These are phyloP conservation scores for Leccinum uliginosum DNA, from an alignment of 768 basidiomycete species.

Conservation along the genomic window DNA sequence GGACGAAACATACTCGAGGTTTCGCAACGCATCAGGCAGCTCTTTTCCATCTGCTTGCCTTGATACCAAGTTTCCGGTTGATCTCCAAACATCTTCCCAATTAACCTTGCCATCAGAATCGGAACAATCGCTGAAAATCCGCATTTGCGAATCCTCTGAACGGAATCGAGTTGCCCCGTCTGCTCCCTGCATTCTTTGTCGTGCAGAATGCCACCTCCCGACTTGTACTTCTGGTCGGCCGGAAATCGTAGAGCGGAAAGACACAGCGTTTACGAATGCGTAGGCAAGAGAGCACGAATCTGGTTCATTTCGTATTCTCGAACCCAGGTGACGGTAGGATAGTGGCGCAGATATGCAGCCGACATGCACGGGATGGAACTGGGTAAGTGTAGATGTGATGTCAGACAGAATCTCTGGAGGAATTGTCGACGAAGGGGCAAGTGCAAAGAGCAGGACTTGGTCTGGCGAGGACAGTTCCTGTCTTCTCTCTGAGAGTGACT, in stretches of 20 bases:
- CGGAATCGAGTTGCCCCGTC: neutral
- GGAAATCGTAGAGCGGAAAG: constrained; percentile 62
- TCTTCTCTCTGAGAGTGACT: constrained; percentile 1
- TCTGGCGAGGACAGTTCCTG: neutral
- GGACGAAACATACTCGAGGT: constrained; percentile 22
- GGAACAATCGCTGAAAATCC: constrained; percentile 1
- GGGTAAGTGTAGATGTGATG: constrained; percentile 37
- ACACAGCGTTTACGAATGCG: constrained; percentile 36
- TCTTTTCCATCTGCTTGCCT: constrained; percentile 1
- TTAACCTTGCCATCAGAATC: constrained; percentile 23
- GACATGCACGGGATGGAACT: constrained; percentile 39
- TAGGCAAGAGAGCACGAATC: constrained; percentile 60
- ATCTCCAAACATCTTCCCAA: constrained; percentile 54
- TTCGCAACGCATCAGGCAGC: constrained; percentile 38
- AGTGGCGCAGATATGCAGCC: constrained; percentile 63
- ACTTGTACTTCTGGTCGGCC: constrained; percentile 59
- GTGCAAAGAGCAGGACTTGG: constrained; percentile 20
- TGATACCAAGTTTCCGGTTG: constrained; percentile 10
- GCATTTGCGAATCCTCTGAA: constrained; percentile 1
- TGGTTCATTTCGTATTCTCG: constrained; percentile 13
- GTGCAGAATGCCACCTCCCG: constrained; percentile 66
- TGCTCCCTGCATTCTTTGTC: constrained; percentile 18
- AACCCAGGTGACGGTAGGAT: constrained; percentile 17
- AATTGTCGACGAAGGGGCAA: constrained; percentile 24
- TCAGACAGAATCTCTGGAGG: constrained; percentile 30